phyloP scores from a whole-genome alignment of 768 basidiomycete species.

The Leccinellum rugosiceps region DNA sequence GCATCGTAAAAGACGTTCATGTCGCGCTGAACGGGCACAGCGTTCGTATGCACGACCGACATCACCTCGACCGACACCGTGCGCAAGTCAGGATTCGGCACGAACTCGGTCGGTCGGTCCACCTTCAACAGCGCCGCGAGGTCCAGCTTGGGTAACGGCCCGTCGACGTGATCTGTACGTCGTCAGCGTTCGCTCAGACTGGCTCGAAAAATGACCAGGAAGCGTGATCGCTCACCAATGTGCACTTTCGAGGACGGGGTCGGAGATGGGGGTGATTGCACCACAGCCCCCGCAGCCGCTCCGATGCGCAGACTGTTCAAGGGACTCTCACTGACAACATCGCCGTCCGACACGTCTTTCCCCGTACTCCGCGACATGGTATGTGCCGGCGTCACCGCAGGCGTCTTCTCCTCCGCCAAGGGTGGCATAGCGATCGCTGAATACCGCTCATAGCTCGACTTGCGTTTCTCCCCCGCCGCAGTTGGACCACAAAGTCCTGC shows the following conservation, averaged over 20 bases:
- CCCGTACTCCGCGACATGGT: constrained; percentile 43
- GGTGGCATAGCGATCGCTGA: constrained; percentile 61
- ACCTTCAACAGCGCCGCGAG: constrained; percentile 44
- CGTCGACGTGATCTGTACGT: constrained; percentile 37
- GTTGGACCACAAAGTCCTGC: constrained; percentile 19
- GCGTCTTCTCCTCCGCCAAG: constrained; percentile 65
- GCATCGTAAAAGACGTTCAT: constrained; percentile 66
- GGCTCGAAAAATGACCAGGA: not conserved
- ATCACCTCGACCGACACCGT: constrained; percentile 78
- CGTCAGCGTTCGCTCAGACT: not conserved
- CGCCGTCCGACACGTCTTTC: constrained; percentile 1
- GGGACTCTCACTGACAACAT: constrained; percentile 11
- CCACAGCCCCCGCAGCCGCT: not conserved
- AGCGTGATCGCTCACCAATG: constrained; percentile 30
- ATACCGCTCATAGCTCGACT: constrained; percentile 66
- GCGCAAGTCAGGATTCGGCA: constrained; percentile 35
- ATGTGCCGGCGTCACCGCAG: constrained; percentile 48
- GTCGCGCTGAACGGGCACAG: constrained; percentile 44
- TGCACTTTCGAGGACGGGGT: constrained; percentile 21
- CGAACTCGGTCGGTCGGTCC: constrained; percentile 8
- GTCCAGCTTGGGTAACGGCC: constrained; percentile 47
- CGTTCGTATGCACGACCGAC: constrained; percentile 49
- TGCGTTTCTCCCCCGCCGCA: constrained; percentile 50
- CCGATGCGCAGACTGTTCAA: constrained; percentile 8
- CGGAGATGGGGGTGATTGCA: not conserved